These are phyloP conservation scores for Pisolithus marmoratus DNA, from an alignment of 768 basidiomycete genomes.

Conservation along the genomic window DNA sequence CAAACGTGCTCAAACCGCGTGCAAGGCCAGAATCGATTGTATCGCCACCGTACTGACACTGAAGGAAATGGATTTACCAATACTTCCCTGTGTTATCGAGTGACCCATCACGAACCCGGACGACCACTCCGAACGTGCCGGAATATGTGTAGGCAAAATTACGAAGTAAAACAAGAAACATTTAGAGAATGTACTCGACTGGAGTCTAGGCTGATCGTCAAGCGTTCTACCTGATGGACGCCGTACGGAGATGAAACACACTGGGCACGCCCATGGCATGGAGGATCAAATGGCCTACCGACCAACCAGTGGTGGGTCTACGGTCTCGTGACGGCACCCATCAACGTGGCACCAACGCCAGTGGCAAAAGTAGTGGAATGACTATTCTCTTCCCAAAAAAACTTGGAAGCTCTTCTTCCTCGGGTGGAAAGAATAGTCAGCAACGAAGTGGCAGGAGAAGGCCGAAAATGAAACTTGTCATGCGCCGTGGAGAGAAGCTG, in stretches of 20 bases:
- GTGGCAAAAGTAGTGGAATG: background rate
- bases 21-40: background rate
- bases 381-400: background rate
- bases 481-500: background rate
- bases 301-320: constrained; percentile 4
- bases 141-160: background rate
- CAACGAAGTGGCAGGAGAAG: background rate
- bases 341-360: background rate
- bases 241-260: background rate
- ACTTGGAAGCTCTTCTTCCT: background rate
- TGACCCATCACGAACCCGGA: background rate
- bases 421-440: background rate
- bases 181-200: background rate
- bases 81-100: background rate
- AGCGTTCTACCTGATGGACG: background rate
- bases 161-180: background rate
- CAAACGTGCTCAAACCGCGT: constrained; percentile 2
- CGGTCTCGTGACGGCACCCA: constrained; percentile 14
- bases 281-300: background rate
- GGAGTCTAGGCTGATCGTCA: background rate
- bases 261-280: background rate
- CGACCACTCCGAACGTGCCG: background rate
- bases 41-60: background rate
- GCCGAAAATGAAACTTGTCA: background rate
- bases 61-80: background rate